Base-by-base conservation (phyloP, 257 asterid species). In the Nicotiana benthamiana region DNA sequence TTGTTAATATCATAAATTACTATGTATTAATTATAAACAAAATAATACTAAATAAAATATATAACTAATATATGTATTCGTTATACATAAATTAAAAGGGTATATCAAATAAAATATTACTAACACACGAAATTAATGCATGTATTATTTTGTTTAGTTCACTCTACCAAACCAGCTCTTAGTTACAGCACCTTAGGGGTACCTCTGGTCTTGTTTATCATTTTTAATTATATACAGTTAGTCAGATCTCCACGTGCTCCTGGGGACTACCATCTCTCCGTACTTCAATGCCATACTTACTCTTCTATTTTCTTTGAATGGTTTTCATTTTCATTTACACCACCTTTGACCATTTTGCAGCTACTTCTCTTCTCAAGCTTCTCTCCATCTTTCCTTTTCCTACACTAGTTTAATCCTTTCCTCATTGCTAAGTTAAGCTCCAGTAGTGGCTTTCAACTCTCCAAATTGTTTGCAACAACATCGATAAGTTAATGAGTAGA, bases 171-270 rank as follows among this genome's bases (percentile, higher is more conserved):
- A 2, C 1, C 1, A 26, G 27, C 27, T 2, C 12, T 9, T 40
- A 9, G 48, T 40, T 12, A 40, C n/a, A 36, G 56, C 54, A 36
- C 5, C 5, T 34, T 22, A 24, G 84, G 86, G 87, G 80, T 82
- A 85, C 7, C 80, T 26, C 62, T 86, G 80, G 90, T 87, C 88
- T 90, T 86, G 85, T 90, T 86, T 83, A 85, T 75, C 85, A 82
- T 77, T 51, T 81, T 81, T 87, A 80, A 85, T 85, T 65, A 81
- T 53, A 81, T 81, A n/a, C 68, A 80, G 84, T 85, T 8, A 83
- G 86, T 87, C 90, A 85, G 89, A 79, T 64, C 83, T 84, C 90
- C 95, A 91, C 92, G 92, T 92, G 95, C 91, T 84, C 84, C 87
- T 86, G 88, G 88, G 91, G 84, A 85, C 90, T 82, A 81, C 64